Base-by-base conservation (phyloP, 306 rosid species). In the Cucumis hystrix region DNA sequence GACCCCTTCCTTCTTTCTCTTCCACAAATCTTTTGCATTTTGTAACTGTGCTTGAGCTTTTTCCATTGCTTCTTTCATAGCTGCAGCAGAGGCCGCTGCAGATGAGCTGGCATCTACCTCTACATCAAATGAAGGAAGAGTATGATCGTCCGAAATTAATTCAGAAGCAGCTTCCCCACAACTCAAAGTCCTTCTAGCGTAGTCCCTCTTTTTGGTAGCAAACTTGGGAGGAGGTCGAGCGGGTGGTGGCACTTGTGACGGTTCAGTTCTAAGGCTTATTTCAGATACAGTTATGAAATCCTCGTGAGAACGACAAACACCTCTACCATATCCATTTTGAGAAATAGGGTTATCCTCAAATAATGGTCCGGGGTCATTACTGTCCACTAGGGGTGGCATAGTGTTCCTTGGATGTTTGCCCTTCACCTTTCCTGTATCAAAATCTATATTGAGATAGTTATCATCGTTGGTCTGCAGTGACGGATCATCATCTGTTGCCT, bases 211-310 rank as follows among this genome's bases (percentile, higher is more conserved):
- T 58, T 64, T 84, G 39, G 60, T 82, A 79, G 87, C 93, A 74
- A 85, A 75, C 54, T 37, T 56, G 57, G 99, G 97, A 1, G 99
- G 99, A 18, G 89, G 96, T 28, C 97, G 91, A 77, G 92, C 79
- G 30, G 99, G 99, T 15, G 99, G 99, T n/a, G 97, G 97, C 83
- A 95, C 81, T 49, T 78, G 86, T 63, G 90, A 88, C 40, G 97
- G 97, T 79, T 72, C 84, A 45, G 97, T 95, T 84, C 92, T 87
- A 64, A 95, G 99, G 80, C 84, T 89, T 79, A 95, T 88, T 56
- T 89, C 93, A 58, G 97, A 80, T 73, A 95, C 84, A 57, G 92
- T 81, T 71, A 92, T 35, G 74, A 95, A 95, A 13, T 52, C 74
- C 86, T 80, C 88, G 54, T 72, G 40, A 30, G 86, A 78, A 75